Evolutionary conservation across 805 yeast species (phyloP).

Genomic region (Barnettozyma botsteinii): DNA sequence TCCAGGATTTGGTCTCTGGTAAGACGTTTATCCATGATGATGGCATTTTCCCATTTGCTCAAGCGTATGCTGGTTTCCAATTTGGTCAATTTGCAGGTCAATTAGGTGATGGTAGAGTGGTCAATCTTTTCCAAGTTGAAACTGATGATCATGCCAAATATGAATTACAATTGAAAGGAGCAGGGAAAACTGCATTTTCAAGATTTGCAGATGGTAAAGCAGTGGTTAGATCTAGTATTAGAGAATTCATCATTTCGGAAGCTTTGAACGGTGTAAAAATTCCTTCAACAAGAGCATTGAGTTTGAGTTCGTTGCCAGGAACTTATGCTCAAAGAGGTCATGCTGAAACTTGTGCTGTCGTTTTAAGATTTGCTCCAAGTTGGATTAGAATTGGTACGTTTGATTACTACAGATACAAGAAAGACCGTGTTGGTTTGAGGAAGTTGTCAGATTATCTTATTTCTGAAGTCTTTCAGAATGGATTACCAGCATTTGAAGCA

Average conservation of each 20-base stretch:
- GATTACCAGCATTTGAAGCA: conserved; percentile 25
- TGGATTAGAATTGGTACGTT: conserved; percentile 91
- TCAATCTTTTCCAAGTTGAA: conserved; percentile 67
- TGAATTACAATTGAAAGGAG: conserved; percentile 84
- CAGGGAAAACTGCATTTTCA: conserved; percentile 87
- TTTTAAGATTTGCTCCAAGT: conserved; percentile 72
- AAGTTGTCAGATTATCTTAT: conserved; percentile 69
- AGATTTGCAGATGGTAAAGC: conserved; percentile 98
- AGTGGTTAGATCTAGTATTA: conserved; percentile 75
- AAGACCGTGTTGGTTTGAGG: conserved; percentile 58
- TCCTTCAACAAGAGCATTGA: conserved; percentile 80
- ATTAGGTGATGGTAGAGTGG: conserved; percentile 91
- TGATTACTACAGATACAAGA: conserved; percentile 72
- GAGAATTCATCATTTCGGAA: conserved; percentile 86
- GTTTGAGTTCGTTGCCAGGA: conserved; percentile 65
- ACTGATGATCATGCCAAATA: conserved; percentile 36
- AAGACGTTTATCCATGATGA: conserved; percentile 35
- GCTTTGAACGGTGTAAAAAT: conserved; percentile 73
- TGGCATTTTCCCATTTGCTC: conserved; percentile 71
- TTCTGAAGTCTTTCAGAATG: conserved; percentile 45
- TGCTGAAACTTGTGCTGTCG: conserved; percentile 79
- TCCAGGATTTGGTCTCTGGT: conserved; percentile 59
- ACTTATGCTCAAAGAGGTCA: conserved; percentile 69
- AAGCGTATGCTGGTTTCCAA: conserved; percentile 93
- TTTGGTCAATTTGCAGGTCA: conserved; percentile 97